Base-by-base conservation (phyloP, 2,329 filamentous ascomycete genomes). In the Apiospora arundinis region DNA sequence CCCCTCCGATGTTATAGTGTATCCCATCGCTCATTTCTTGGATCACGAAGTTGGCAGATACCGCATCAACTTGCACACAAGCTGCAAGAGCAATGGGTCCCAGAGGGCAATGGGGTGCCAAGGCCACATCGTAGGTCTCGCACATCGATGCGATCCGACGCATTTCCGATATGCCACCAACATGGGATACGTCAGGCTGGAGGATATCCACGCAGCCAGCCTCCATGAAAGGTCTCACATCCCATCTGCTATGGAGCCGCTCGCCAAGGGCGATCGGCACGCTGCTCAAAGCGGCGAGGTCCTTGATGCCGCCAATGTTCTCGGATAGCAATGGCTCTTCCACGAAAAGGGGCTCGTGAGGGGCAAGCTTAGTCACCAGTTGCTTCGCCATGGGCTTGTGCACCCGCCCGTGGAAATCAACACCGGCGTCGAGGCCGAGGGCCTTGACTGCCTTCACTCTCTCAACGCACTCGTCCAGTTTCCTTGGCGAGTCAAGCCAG, bases 361-460 rank as follows among this genome's bases (percentile, higher is more conserved):
- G 91, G 73, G 92, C 92, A 0, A 95, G 85, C 0, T 87, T 85
- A 71, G 87, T 87, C 1, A 91, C 91, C 2, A 95, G 86, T 75
- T 95, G 92, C 75, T 93, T 93, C 0, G 92, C 92, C 92, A 95
- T 95, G n/a, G 92, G 91, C 73, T 92, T 92, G 81, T 95, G 92
- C 0, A 94, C 84, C 11, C 92, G 88, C 3, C 93, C 93, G 78
- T 95, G 93, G 80, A 95, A 95, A 76, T 95, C 93, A 37, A 95
- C 85, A 1, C 90, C 93, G 0, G 88, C 92, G 71, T 95, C 92
- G 75, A 95, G 87, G 1, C 92, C 92, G 0, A 93, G 81, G 0
- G 86, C 85, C 78, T 92, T 93, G 12, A 95, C 92, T 0, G 87
- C 84, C 74, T 91, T 90, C 16, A 95, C 83, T 1, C 93, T 86